These are phyloP conservation scores for Arabidopsis lyrata DNA, from an alignment of 441 rosid species.

Conservation along the genomic window DNA sequence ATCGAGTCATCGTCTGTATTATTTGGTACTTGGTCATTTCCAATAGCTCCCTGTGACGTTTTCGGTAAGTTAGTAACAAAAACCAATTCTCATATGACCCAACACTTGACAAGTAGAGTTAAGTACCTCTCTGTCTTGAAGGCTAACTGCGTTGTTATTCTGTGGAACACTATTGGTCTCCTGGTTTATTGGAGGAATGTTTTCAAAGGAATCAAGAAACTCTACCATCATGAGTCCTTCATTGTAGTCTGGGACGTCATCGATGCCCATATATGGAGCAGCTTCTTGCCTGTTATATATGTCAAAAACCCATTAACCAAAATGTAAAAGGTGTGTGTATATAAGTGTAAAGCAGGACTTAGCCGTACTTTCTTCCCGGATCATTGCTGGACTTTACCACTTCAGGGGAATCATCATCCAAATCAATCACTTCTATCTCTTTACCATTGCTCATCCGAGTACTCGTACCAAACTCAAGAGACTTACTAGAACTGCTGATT, in stretches of 20 bases:
- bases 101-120: conserved; percentile 29
- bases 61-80: conserved; percentile 20
- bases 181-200: conserved; percentile 56
- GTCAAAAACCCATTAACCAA: conserved; percentile 31
- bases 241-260: conserved; percentile 68
- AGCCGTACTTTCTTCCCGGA: conserved; percentile 66
- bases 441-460: conserved; percentile 58
- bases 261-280: conserved; percentile 54
- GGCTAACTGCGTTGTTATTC: conserved; percentile 55
- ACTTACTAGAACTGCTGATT: conserved; percentile 66
- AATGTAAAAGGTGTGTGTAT: neutral
- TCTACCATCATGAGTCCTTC: conserved; percentile 80
- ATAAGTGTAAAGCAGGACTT: conserved; percentile 14
- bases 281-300: conserved; percentile 62
- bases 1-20: conserved; percentile 77
- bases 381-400: conserved; percentile 62
- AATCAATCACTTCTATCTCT: conserved; percentile 89
- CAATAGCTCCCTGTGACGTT: conserved; percentile 73
- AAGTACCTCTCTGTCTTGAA: conserved; percentile 77
- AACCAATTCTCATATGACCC: conserved; percentile 6
- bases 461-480: conserved; percentile 56
- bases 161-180: conserved; percentile 52
- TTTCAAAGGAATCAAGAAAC: conserved; percentile 64
- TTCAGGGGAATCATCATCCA: conserved; percentile 73
- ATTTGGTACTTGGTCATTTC: conserved; percentile 48